Evolutionary conservation across 768 basidiomycete species (phyloP), one percentile per base, ranked within the genome.

Genomic region (Pleurotus eryngii): DNA sequence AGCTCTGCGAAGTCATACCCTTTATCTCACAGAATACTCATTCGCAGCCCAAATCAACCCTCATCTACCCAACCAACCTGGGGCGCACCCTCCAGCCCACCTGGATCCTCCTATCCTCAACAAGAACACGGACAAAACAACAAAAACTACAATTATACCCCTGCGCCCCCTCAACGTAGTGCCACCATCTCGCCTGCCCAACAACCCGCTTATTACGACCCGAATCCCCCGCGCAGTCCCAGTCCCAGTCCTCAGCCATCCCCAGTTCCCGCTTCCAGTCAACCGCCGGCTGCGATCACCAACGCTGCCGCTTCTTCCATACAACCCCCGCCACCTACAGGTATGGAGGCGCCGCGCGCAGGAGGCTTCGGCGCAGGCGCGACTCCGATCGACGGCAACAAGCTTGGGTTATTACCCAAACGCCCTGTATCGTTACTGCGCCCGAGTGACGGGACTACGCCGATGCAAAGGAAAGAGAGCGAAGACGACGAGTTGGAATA

Each of bases 401-500:
- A 59, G 65, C 24, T 53, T 7, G 89, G 89, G 20, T 68, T 91
- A 22, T 73, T 90, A 17, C 89, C 89, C 4, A 90, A 89, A 70
- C 81, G 85, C 0, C 87, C 89, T 5, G 89, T 91, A 12, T 84
- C 87, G 6, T 75, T 87, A 35, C 65, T 77, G 17, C 75, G 71
- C 46, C 66, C 72, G 8, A 66, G 65, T 26, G 57, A 70, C 12
- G 60, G 64, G 18, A 48, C 65, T 53, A 55, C 60, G 56, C 59
- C 67, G 60, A 51, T 63, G 43, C 57, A 62, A 49, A 51, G 59
- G 30, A 64, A 67, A 26, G 70, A 62, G 40, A 70, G 77, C 22
- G 73, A 77, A 42, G 74, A 78, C 5, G 84, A 84, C 55, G 84
- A 81, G n/a, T 64, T 87, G 61, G 88, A 89, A 68, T 90, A 87